Conservation (phyloP, 2,329 filamentous ascomycete species). For the Rhynchosporium secalis region DNA sequence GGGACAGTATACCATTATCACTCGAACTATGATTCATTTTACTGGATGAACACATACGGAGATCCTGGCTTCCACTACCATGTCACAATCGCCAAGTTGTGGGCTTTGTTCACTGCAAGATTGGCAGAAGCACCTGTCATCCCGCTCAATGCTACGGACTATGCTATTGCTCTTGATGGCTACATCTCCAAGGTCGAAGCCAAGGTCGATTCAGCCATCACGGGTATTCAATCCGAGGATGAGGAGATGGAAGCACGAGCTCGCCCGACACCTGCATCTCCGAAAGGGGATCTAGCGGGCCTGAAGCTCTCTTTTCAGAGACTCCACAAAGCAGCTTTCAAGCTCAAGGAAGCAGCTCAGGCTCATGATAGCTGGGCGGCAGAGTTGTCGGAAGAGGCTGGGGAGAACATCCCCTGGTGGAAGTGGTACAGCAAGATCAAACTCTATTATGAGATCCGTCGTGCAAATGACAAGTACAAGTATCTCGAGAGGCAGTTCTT, state of each 20-base stretch:
- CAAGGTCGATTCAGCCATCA: conserved; percentile 33
- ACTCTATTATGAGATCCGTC: conserved; percentile 62
- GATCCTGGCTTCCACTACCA: conserved; percentile 67
- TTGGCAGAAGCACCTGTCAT: conserved; percentile 53
- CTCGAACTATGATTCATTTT: conserved; percentile 79
- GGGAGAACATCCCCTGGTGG: conserved; percentile 72
- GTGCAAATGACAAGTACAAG: conserved; percentile 81
- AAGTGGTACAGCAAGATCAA: conserved; percentile 67
- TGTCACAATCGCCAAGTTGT: conserved; percentile 55
- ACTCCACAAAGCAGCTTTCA: conserved; percentile 34
- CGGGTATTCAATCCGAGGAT: conserved; percentile 28
- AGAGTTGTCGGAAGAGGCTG: conserved; percentile 45
- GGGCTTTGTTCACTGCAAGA: conserved; percentile 50
- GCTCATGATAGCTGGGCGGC: conserved; percentile 37
- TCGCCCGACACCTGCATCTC: conserved; percentile 27
- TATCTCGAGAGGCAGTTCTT: conserved; percentile 78
- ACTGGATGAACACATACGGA: conserved; percentile 80
- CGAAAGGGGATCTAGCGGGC: conserved; percentile 28
- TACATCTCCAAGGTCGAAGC: conserved; percentile 38
- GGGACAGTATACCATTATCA: conserved; percentile 73
- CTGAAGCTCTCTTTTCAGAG: conserved; percentile 35
- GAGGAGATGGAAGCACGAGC: conserved; percentile 36
- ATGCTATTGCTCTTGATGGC: conserved; percentile 38
- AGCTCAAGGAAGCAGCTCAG: conserved; percentile 30
- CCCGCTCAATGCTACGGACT: conserved; percentile 51